Evolutionary conservation across 306 rosid species (phyloP).

Genomic region (Astragalus glycyphyllos): DNA sequence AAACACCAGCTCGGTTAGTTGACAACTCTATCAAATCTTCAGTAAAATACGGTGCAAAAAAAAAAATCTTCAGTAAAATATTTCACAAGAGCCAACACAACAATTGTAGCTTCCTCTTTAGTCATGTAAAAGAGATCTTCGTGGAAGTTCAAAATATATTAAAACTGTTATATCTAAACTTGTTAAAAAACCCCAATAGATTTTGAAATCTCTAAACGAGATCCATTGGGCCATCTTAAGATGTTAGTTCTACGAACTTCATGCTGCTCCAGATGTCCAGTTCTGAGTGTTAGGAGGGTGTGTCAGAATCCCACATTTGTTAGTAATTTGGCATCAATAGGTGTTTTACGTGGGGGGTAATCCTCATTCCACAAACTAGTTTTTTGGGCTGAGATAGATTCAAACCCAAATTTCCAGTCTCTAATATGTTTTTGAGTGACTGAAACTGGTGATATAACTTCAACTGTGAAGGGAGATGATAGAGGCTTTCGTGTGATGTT

Average conservation of each 20-base stretch:
- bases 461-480: slow-evolving; percentile 14
- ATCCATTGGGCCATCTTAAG: too few relatives aligned
- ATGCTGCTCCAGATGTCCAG: too few relatives aligned
- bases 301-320: too few relatives aligned
- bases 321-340: too few relatives aligned
- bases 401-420: neutral
- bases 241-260: too few relatives aligned
- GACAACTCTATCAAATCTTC: slow-evolving; percentile 24
- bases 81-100: slow-evolving; percentile 5
- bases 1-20: slow-evolving; percentile 10
- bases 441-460: slow-evolving; percentile 13
- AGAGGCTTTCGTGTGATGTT: slow-evolving; percentile 1
- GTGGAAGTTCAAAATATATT: neutral
- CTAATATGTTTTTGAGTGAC: slow-evolving; percentile 4
- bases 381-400: too few relatives aligned
- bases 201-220: too few relatives aligned
- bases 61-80: slow-evolving; percentile 18
- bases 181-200: too few relatives aligned
- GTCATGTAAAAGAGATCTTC: neutral
- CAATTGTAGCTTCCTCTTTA: slow-evolving; percentile 13
- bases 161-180: neutral
- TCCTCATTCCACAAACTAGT: too few relatives aligned
- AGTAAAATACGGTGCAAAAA: too few relatives aligned
- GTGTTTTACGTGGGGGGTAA: too few relatives aligned
- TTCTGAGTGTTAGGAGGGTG: too few relatives aligned